Evolutionary conservation across 495 filamentous ascomycete genomes (phyloP).

Genomic region (Recurvomyces mirabilis): DNA sequence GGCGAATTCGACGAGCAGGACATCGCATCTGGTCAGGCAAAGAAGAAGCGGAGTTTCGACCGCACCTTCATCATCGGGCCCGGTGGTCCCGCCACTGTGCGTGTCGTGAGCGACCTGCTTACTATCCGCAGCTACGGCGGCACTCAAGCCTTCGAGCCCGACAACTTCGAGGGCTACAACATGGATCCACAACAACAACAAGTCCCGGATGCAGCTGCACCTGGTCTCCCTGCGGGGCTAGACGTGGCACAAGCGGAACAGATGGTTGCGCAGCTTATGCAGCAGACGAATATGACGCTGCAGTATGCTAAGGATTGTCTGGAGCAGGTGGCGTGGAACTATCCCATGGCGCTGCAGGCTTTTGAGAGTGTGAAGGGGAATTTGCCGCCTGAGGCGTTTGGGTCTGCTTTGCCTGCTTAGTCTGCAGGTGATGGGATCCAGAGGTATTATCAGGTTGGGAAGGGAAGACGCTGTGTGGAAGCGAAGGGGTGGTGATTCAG

Average conservation of each 20-base stretch:
- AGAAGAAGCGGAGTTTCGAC: constrained; percentile 65
- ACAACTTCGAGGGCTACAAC: constrained; percentile 25
- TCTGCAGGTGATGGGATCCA: too few species aligned
- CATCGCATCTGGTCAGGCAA: constrained; percentile 37
- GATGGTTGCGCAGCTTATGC: constrained; percentile 53
- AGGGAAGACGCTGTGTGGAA: too few species aligned
- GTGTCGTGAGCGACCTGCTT: constrained; percentile 73
- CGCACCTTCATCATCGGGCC: constrained; percentile 76
- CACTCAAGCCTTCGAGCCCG: constrained; percentile 45
- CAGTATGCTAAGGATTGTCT: constrained; percentile 64
- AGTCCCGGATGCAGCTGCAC: constrained; percentile 2
- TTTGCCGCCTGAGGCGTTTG: constrained; percentile 21
- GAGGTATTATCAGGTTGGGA: too few species aligned
- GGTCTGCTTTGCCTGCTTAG: constrained; percentile 3
- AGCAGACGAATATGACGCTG: constrained; percentile 58
- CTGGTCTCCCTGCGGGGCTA: constrained; percentile 17
- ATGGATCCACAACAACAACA: constrained; percentile 14
- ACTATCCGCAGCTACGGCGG: constrained; percentile 57
- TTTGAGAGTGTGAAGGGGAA: constrained; percentile 47
- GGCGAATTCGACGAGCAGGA: constrained; percentile 74
- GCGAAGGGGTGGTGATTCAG: too few species aligned
- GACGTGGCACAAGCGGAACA: constrained; percentile 34
- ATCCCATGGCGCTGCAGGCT: constrained; percentile 51
- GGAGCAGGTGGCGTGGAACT: constrained; percentile 59
- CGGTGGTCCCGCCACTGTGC: constrained; percentile 51